phyloP scores from a whole-genome alignment of 2,329 filamentous ascomycete species.

The Ophiosphaerella narmari region DNA sequence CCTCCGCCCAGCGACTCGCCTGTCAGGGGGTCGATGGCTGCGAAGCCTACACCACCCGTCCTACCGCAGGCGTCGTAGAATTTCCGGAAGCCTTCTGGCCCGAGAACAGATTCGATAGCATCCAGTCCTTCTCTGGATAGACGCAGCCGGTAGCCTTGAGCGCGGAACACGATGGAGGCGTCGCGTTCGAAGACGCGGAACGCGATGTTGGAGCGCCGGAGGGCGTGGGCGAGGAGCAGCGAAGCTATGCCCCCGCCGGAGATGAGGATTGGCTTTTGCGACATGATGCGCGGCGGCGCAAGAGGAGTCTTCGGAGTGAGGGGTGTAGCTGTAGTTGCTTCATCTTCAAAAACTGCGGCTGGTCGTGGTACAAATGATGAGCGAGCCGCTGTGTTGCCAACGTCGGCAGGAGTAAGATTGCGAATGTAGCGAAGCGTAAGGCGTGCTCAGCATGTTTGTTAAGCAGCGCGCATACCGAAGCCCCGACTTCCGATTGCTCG shows the following conservation, averaged over 20 bases:
- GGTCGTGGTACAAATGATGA: too few relatives aligned
- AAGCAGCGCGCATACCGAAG: too few relatives aligned
- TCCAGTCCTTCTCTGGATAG: slow-evolving; percentile 62
- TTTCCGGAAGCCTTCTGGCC: slow-evolving; percentile 52
- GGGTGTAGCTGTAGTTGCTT: too few relatives aligned
- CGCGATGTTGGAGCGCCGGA: slow-evolving; percentile 36
- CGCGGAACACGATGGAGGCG: slow-evolving; percentile 59
- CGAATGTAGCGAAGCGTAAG: too few relatives aligned
- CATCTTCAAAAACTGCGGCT: too few relatives aligned
- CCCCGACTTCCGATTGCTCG: too few relatives aligned
- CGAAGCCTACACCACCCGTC: slow-evolving; percentile 61
- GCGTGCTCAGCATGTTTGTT: too few relatives aligned
- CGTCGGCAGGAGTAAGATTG: too few relatives aligned
- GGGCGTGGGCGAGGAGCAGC: slow-evolving; percentile 37
- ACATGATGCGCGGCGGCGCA: slow-evolving; percentile 16
- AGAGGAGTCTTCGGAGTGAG: too few relatives aligned
- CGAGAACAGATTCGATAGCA: slow-evolving; percentile 64
- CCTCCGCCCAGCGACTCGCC: slow-evolving; percentile 49
- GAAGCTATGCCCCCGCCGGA: slow-evolving; percentile 39
- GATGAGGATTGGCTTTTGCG: slow-evolving; percentile 48
- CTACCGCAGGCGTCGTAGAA: slow-evolving; percentile 66
- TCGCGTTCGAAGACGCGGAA: slow-evolving; percentile 49
- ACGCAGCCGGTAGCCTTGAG: slow-evolving; percentile 66
- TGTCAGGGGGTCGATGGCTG: slow-evolving; percentile 58
- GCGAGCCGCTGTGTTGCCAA: too few relatives aligned